Evolutionary conservation across 805 yeast species (phyloP), one percentile per base, ranked within the genome.

Genomic region (Candida stauntonica): DNA sequence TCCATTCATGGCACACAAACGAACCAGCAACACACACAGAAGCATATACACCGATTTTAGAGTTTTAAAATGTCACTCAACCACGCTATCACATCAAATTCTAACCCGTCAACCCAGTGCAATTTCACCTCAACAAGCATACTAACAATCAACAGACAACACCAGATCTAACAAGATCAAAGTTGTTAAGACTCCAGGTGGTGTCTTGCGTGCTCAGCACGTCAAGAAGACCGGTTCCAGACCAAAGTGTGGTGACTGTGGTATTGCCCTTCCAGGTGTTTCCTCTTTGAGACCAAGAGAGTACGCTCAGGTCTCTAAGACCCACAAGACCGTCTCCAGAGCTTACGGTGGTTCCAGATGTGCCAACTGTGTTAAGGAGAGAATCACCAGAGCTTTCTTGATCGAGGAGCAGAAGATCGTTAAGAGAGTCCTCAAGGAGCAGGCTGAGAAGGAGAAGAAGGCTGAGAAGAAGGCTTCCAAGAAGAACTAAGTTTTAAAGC

Each of bases 161-260:
- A 89, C 99, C 83, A 84, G 82, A 75, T 93, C 99, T 63, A 93
- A 93, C 96, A 86, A 85, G 80, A 91, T 93, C 80, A 91, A 86
- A 89, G 95, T 91, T 74, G 95, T 91, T 64, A 93, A 91, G 86
- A 93, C 99, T 75, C 99, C 99, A 74, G 99, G 99, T 81, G 98
- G 98, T 70, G 84, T 83, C 74, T 82, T 93, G 74, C 82, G 88
- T 69, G 96, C 96, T 68, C 96, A 89, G 74, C 99, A 93, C 79
- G 77, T 87, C 66, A 85, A 86, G 81, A 87, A 87, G 79, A 62
- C 61, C 55, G 94, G 86, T 62, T 67, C 93, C 63, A 78, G 83
- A 73, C 81, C 80, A 67, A 80, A 79, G 68, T 80, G 87, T 75
- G 87, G 87, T 76, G 87, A 80, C 76, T 77, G 84, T 72, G 87